Conservation (phyloP, 2,329 filamentous ascomycete species). For the Colletotrichum lupini region DNA sequence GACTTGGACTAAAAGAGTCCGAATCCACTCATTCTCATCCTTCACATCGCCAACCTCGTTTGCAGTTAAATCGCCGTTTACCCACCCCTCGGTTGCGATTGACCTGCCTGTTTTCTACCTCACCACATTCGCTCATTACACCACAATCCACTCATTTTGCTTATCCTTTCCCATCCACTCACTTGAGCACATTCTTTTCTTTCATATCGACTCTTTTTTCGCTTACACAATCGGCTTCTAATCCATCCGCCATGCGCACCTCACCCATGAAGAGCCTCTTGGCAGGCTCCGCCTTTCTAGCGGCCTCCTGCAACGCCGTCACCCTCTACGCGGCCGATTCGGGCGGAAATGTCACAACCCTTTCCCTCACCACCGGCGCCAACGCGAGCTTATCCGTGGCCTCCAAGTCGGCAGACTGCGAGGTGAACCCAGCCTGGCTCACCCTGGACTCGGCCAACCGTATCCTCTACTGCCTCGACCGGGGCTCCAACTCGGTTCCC, state of each 20-base stretch:
- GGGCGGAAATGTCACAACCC: conserved; percentile 37
- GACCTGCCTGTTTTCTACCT: conserved; percentile 10
- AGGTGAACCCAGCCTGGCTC: conserved; percentile 34
- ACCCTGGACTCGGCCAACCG: conserved; percentile 32
- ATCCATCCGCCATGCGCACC: conserved; percentile 20
- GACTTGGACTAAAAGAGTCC: background rate
- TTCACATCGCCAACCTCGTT: background rate
- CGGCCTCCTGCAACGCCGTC: conserved; percentile 30
- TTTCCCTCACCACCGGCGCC: conserved; percentile 30
- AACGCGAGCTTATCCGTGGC: conserved; percentile 34
- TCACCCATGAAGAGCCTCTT: conserved; percentile 22
- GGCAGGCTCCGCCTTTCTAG: conserved; percentile 17
- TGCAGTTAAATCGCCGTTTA: conserved; percentile 1
- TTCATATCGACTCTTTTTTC: background rate
- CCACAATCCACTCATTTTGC: conserved; percentile 3
- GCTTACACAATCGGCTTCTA: background rate
- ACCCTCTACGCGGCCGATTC: conserved; percentile 37
- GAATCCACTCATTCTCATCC: conserved; percentile 15
- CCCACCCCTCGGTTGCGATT: background rate
- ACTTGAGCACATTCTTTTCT: conserved; percentile 1
- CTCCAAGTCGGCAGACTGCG: conserved; percentile 34
- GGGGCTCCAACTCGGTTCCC: conserved; percentile 20
- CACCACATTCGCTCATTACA: conserved; percentile 19
- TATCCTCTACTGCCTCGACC: conserved; percentile 34
- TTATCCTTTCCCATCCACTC: background rate